These are phyloP conservation scores for Nicotiana tabacum DNA, from an alignment of 257 asterid genomes.

Conservation along the genomic window DNA sequence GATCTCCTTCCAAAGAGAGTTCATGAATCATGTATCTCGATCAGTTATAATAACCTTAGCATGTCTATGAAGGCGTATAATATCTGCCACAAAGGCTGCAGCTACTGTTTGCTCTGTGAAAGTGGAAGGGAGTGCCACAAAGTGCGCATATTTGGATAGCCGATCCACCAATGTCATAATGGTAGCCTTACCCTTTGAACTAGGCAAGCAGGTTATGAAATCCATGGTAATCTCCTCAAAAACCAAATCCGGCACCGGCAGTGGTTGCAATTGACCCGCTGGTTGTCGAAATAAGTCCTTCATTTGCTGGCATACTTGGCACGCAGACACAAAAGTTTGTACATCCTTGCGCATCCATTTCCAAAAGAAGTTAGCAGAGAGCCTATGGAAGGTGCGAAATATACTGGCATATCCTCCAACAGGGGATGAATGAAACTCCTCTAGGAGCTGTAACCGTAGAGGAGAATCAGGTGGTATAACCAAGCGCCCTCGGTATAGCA, in stretches of 20 bases:
- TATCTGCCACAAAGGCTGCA: not conserved
- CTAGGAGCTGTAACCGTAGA: not conserved
- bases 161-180: not conserved
- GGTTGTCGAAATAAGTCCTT: not conserved
- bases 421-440: not conserved
- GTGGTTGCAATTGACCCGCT: not conserved
- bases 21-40: not conserved
- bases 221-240: conserved; percentile 3
- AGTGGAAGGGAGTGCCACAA: not conserved
- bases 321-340: not conserved
- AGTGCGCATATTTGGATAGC: not conserved
- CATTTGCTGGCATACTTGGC: not conserved
- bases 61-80: not conserved
- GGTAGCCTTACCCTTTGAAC: not conserved
- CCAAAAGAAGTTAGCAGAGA: not conserved
- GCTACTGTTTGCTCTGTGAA: not conserved
- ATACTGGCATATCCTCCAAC: not conserved
- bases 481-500: not conserved
- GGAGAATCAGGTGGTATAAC: not conserved
- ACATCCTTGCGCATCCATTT: not conserved
- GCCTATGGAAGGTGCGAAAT: not conserved
- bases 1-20: not conserved
- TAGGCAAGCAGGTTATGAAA: not conserved
- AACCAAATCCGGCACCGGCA: not conserved
- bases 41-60: not conserved